Percentiles rank a stretch among this genome's conserved stretches.
These are phyloP conservation scores for Globisporangium acanthophoron DNA, from an alignment of 352 stramenopile genomes.

Conservation along the genomic window DNA sequence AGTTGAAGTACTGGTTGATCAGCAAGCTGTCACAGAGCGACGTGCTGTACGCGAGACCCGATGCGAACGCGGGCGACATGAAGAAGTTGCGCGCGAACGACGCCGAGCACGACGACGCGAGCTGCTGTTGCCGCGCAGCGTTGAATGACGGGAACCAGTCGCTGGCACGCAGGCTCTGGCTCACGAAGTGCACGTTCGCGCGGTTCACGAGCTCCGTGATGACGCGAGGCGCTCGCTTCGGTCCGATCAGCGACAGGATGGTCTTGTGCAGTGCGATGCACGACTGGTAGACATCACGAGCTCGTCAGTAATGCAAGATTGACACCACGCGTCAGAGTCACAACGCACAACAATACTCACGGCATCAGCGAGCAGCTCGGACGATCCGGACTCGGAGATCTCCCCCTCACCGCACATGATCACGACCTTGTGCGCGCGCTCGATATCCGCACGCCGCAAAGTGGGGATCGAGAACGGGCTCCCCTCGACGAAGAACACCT, in stretches of 20 bases:
- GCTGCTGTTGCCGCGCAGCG: slow-evolving; percentile 19
- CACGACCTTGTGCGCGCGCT: slow-evolving; percentile 57
- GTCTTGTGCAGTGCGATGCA: slow-evolving; percentile 82
- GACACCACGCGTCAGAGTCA: background rate
- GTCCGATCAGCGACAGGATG: slow-evolving; percentile 61
- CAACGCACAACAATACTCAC: slow-evolving; percentile 15
- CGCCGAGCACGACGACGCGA: slow-evolving; percentile 42
- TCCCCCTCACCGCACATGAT: slow-evolving; percentile 65
- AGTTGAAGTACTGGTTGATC: slow-evolving; percentile 88
- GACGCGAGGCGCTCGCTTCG: slow-evolving; percentile 46
- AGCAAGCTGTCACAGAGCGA: slow-evolving; percentile 82
- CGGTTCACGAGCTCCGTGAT: slow-evolving; percentile 80
- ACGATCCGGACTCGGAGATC: slow-evolving; percentile 47
- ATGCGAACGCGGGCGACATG: slow-evolving; percentile 74
- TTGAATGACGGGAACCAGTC: slow-evolving; percentile 50
- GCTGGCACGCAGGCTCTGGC: slow-evolving; percentile 63
- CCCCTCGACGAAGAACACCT: slow-evolving; percentile 70
- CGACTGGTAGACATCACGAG: slow-evolving; percentile 22
- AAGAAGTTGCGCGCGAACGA: slow-evolving; percentile 76
- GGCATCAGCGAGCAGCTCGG: slow-evolving; percentile 70
- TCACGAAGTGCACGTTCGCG: slow-evolving; percentile 79
- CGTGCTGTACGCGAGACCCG: slow-evolving; percentile 79
- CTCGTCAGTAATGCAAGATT: background rate
- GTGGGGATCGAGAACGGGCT: slow-evolving; percentile 55
- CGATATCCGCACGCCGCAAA: slow-evolving; percentile 57